Evolutionary conservation across 768 basidiomycete genomes (phyloP).

Genomic region (Mycena alexandri): DNA sequence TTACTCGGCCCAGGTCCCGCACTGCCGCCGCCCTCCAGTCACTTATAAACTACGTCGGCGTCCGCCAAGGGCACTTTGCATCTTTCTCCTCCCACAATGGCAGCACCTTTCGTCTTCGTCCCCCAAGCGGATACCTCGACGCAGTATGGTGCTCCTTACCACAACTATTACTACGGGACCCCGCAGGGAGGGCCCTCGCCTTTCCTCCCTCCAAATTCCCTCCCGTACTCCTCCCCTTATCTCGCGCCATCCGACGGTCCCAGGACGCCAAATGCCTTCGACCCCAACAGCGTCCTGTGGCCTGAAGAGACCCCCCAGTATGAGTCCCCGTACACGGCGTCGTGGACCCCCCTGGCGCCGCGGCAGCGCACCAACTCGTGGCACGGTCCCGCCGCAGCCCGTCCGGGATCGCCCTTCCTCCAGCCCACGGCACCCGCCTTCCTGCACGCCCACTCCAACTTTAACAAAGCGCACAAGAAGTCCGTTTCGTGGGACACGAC

Average conservation of each 20-base stretch:
- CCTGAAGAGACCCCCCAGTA: constrained; percentile 13
- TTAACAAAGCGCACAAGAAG: constrained; percentile 19
- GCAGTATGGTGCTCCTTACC: not conserved
- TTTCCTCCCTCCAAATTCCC: constrained; percentile 28
- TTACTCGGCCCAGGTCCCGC: constrained; percentile 8
- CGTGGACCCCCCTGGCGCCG: constrained; percentile 15
- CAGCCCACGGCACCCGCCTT: constrained; percentile 13
- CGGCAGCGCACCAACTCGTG: constrained; percentile 32
- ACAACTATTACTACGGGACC: constrained; percentile 21
- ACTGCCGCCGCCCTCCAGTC: not conserved
- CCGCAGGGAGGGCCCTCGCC: constrained; percentile 17
- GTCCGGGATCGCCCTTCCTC: constrained; percentile 15
- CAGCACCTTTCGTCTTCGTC: constrained; percentile 32
- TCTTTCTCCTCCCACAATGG: constrained; percentile 12
- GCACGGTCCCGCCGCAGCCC: constrained; percentile 2
- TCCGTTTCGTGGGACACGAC: constrained; percentile 24
- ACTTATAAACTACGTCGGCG: not conserved
- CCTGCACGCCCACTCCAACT: constrained; percentile 3
- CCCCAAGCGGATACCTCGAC: constrained; percentile 19
- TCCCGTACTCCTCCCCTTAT: constrained; percentile 19
- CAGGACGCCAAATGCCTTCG: constrained; percentile 11
- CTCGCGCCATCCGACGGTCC: not conserved
- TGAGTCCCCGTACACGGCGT: constrained; percentile 22
- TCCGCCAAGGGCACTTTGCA: not conserved
- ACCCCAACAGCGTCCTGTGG: constrained; percentile 28